phyloP scores from a whole-genome alignment of 1,139 yeast genomes.

The Yamadazyma aaseri region DNA sequence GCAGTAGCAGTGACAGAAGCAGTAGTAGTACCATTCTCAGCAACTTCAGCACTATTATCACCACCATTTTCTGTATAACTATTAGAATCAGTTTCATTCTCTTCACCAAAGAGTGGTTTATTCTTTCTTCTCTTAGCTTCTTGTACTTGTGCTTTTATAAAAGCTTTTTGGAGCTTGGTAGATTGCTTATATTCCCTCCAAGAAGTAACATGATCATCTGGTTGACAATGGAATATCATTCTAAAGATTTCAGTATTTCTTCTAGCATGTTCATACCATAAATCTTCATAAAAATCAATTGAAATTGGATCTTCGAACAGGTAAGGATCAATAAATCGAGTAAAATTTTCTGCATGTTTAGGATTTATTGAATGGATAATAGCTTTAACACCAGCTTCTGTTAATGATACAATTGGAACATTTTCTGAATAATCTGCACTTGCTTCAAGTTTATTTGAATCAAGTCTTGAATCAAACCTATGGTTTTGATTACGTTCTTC shows the following conservation, averaged over 20 bases:
- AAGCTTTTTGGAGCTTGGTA: constrained; percentile 56
- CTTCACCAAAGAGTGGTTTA: constrained; percentile 17
- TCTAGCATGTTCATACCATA: constrained; percentile 85
- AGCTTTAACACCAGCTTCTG: constrained; percentile 45
- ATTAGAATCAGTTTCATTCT: constrained; percentile 14
- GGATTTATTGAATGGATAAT: constrained; percentile 40
- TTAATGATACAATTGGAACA: constrained; percentile 48
- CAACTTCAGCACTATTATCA: not conserved
- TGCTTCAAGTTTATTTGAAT: not conserved
- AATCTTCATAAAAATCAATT: constrained; percentile 75
- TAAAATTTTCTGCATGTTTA: constrained; percentile 28
- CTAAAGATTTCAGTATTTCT: constrained; percentile 81
- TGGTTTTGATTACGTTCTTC: not conserved
- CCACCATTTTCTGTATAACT: constrained; percentile 1
- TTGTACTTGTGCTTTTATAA: constrained; percentile 47
- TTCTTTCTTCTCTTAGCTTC: constrained; percentile 32
- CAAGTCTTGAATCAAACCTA: not conserved
- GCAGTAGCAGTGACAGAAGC: no score
- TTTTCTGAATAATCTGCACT: constrained; percentile 23
- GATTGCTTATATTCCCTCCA: constrained; percentile 89
- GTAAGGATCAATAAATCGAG: constrained; percentile 77
- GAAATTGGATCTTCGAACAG: constrained; percentile 82
- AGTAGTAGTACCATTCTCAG: not conserved
- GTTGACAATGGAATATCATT: constrained; percentile 89
- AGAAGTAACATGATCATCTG: constrained; percentile 81